These are phyloP conservation scores for Delphinella strobiligena DNA, from an alignment of 2,329 filamentous ascomycete species.

Conservation along the genomic window DNA sequence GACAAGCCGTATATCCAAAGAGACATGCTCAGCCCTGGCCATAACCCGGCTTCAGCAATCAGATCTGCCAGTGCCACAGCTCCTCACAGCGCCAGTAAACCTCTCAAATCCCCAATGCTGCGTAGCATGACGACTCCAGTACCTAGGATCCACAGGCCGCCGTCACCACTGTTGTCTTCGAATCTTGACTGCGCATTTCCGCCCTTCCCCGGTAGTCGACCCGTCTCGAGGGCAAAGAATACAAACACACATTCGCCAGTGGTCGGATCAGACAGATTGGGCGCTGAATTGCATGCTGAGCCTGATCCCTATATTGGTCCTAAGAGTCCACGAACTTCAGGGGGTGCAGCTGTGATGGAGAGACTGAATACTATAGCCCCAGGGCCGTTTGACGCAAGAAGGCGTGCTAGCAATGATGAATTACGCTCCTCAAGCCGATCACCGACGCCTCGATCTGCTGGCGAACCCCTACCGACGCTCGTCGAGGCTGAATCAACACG, in stretches of 20 bases:
- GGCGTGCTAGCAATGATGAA: not conserved
- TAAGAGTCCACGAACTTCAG: conserved; percentile 28
- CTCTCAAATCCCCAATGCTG: conserved; percentile 21
- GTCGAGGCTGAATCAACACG: too few relatives aligned
- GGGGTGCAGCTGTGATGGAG: conserved; percentile 35
- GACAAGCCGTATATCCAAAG: conserved; percentile 6
- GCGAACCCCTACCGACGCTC: too few relatives aligned
- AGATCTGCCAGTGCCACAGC: conserved; percentile 40
- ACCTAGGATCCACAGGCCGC: conserved; percentile 20
- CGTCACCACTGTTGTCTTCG: conserved; percentile 32
- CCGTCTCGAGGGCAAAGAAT: conserved; percentile 13
- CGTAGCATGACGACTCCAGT: conserved; percentile 20
- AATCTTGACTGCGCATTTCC: conserved; percentile 42
- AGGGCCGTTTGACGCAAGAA: conserved; percentile 44
- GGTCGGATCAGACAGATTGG: not conserved
- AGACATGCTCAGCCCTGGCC: conserved; percentile 12
- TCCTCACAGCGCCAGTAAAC: conserved; percentile 26
- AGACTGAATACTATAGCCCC: conserved; percentile 51
- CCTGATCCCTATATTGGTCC: conserved; percentile 24
- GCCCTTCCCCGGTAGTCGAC: conserved; percentile 33
- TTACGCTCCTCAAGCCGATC: not conserved
- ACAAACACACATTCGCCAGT: conserved; percentile 9
- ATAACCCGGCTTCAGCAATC: conserved; percentile 34
- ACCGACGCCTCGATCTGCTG: not conserved
- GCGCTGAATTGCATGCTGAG: conserved; percentile 8